Evolutionary conservation across 2,329 filamentous ascomycete genomes (phyloP).

Genomic region (Elsinoe necatrix): DNA sequence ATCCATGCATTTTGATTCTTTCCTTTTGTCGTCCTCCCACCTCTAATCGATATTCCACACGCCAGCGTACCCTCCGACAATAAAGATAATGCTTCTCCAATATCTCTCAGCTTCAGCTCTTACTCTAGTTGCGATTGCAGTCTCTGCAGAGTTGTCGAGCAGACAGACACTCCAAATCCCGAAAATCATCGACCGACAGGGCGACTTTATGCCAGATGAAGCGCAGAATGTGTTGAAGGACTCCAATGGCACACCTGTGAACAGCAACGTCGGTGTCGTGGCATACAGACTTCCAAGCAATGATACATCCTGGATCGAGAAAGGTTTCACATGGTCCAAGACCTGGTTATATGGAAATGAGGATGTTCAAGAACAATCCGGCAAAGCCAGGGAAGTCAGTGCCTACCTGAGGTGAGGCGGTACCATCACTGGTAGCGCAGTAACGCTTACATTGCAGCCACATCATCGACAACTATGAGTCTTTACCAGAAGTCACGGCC

Average conservation of each 20-base stretch:
- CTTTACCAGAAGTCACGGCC: conserved; percentile 23
- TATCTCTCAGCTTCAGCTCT: too few relatives aligned
- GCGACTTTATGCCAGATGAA: neutral
- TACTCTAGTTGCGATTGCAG: too few relatives aligned
- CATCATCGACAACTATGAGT: conserved; percentile 39
- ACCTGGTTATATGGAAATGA: neutral
- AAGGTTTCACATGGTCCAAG: neutral
- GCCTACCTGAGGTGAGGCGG: conserved; percentile 20
- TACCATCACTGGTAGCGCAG: neutral
- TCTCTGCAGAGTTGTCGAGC: too few relatives aligned
- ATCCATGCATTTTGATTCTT: too few relatives aligned
- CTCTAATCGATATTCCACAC: too few relatives aligned
- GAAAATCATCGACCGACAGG: neutral
- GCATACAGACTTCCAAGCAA: neutral
- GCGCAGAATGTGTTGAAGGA: neutral
- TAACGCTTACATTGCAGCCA: conserved; percentile 33
- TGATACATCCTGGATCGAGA: neutral
- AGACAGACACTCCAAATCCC: neutral
- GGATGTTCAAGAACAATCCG: neutral
- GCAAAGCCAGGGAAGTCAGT: conserved; percentile 41
- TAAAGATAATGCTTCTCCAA: too few relatives aligned
- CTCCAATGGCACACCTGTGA: neutral
- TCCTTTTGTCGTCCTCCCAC: too few relatives aligned
- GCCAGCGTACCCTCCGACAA: too few relatives aligned
- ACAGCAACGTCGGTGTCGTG: neutral